Conservation (phyloP, 768 basidiomycete species). For the Mycena polygramma region DNA sequence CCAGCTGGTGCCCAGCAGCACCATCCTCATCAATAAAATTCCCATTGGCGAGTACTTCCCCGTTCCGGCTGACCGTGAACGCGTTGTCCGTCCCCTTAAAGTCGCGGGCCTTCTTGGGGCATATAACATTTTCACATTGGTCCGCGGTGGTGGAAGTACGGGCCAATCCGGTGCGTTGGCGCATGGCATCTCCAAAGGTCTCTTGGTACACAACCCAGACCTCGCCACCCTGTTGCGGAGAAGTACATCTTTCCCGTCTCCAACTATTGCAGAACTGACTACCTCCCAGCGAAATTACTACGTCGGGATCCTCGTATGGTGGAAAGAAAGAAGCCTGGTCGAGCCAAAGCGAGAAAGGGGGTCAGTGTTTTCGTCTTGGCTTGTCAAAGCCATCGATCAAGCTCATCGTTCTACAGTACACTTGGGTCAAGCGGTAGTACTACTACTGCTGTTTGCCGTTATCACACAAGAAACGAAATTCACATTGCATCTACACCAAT, state of each 20-base stretch:
- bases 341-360: conserved; percentile 92
- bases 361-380: conserved; percentile 62
- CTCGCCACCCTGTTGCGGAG: conserved; percentile 75
- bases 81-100: conserved; percentile 85
- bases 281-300: conserved; percentile 78
- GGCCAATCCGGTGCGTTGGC: conserved; percentile 93
- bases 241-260: conserved; percentile 63
- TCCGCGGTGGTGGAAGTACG: conserved; percentile 89
- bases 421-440: conserved; percentile 95
- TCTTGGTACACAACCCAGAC: conserved; percentile 78
- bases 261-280: conserved; percentile 26
- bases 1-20: conserved; percentile 61
- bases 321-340: conserved; percentile 96
- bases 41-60: conserved; percentile 87
- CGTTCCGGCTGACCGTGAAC: conserved; percentile 80
- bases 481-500: conserved; percentile 35
- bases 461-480: conserved; percentile 17
- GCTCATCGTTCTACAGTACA: conserved; percentile 63
- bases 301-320: conserved; percentile 97
- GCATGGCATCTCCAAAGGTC: conserved; percentile 80
- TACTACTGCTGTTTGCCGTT: conserved; percentile 18
- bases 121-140: conserved; percentile 83
- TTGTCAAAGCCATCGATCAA: conserved; percentile 33
- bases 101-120: conserved; percentile 87
- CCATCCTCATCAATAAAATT: conserved; percentile 87